phyloP scores from a whole-genome alignment of 257 asterid species.

The Salvia rosmarinus region DNA sequence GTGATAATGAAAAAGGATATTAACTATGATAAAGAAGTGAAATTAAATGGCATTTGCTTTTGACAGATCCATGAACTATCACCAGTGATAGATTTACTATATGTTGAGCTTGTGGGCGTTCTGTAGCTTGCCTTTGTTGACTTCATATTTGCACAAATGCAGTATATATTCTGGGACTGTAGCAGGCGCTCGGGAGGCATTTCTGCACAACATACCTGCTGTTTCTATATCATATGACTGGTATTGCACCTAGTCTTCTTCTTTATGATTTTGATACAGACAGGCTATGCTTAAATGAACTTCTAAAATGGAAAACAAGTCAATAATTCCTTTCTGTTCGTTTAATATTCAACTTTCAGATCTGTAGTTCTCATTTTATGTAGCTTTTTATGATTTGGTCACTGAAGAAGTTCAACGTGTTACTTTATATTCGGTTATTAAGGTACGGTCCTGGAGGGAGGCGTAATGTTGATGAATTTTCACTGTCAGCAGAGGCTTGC shows the following conservation, averaged over 20 bases:
- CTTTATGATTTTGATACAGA: too few relatives aligned
- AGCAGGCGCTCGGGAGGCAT: conserved; percentile 94
- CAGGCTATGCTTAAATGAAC: not conserved
- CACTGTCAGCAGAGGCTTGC: conserved; percentile 80
- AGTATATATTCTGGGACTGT: conserved; percentile 89
- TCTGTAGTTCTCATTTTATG: conserved; percentile 5
- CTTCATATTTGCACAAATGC: conserved; percentile 40
- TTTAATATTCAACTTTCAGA: not conserved
- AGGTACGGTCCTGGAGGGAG: conserved; percentile 59
- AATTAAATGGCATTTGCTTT: too few relatives aligned
- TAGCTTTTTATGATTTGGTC: conserved; percentile 23
- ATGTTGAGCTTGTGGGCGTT: conserved; percentile 10
- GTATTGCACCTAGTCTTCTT: too few relatives aligned
- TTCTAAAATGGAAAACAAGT: conserved; percentile 15
- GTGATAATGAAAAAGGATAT: not conserved
- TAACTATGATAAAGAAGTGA: not conserved
- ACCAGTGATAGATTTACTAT: not conserved
- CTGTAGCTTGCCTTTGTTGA: conserved; percentile 3
- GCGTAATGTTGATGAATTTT: conserved; percentile 55
- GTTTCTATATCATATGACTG: conserved; percentile 80
- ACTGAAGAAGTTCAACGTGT: too few relatives aligned
- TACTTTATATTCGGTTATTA: conserved; percentile 21
- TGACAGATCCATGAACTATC: too few relatives aligned
- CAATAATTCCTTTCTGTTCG: not conserved
- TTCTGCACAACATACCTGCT: conserved; percentile 67